Base-by-base conservation (phyloP, 192 early-diverging fungal species). In the Phycomyces blakesleeanus region DNA sequence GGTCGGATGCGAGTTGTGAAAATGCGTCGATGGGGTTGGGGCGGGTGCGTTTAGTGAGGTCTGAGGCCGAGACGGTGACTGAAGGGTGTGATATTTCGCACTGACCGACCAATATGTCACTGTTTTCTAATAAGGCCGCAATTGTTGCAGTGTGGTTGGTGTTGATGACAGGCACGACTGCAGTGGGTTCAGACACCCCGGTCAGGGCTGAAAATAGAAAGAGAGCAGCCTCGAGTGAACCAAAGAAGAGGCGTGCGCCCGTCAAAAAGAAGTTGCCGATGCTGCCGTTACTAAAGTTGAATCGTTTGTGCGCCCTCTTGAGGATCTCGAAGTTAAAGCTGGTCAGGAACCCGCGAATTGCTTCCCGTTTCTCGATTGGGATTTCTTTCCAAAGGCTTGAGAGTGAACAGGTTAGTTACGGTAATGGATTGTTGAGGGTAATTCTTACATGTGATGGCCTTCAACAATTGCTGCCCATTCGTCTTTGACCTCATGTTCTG, bases 261-360 rank as follows among this genome's bases (percentile, higher is more conserved):
- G 87, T 90, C 42, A 91, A 64, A 62, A 91, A 89, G 61, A 91
- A 88, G 75, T 91, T 91, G 18, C 89, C 89, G 56, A 91, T 87
- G 18, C 80, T 81, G 16, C 87, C 89, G 34, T 87, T 85, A 10
- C 85, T 78, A 61, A 88, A 91, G 18, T 89, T 84, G 66, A 90
- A 91, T 16, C 71, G 64, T 57, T 82, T 81, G 42, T 82, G 78
- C 4, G 85, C 81, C 41, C 82, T 64, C 51, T 82, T 84, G 40
- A 89, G 70, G 29, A 87, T 77, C 67, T 87, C 78, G 59, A 81
- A 78, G 63, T 91, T 71, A 55, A 91, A 88, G 39, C 83, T 76
- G 44, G 79, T 80, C 27, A 91, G 68, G 66, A 91, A 91, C 0
- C 87, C 83, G 10, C 88, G 85, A 61, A 91, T 91, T 1, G 86